Percentiles rank a stretch among this genome's conserved stretches.
Conservation (phyloP, 2,329 filamentous ascomycete species). For the Colletotrichum navitas region DNA sequence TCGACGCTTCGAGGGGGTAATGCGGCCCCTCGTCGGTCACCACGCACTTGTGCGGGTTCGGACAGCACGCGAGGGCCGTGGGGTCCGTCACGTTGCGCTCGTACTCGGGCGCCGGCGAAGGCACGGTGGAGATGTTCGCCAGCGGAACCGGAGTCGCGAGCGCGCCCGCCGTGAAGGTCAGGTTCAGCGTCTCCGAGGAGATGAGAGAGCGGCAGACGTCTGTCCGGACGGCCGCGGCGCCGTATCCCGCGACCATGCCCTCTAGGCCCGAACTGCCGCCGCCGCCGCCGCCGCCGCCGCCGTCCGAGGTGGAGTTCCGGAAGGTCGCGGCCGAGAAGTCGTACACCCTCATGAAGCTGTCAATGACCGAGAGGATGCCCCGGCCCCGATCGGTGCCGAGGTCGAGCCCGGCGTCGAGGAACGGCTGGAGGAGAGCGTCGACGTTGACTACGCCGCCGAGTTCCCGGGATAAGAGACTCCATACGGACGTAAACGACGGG, state of each 20-base stretch:
- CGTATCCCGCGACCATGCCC: conserved; percentile 51
- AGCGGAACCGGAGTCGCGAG: conserved; percentile 46
- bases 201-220: conserved; percentile 54
- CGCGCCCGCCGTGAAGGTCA: conserved; percentile 51
- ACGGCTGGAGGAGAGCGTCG: conserved; percentile 26
- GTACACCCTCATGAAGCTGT: conserved; percentile 38
- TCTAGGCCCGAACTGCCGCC: conserved; percentile 44
- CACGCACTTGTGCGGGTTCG: conserved; percentile 43
- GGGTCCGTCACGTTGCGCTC: conserved; percentile 51
- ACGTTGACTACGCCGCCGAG: conserved; percentile 46
- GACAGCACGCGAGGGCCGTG: conserved; percentile 51
- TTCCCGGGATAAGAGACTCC: conserved; percentile 47
- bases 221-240: conserved; percentile 47
- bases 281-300: conserved; percentile 4
- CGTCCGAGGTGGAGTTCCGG: conserved; percentile 43
- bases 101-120: conserved; percentile 16
- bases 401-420: conserved; percentile 25
- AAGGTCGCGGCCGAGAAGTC: conserved; percentile 50
- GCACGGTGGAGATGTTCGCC: conserved; percentile 1
- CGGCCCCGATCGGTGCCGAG: conserved; percentile 1
- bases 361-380: conserved; percentile 13
- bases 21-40: conserved; percentile 44
- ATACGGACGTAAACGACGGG: conserved; percentile 51
- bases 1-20: conserved; percentile 50
- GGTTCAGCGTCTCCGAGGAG: conserved; percentile 48